Percentiles rank a stretch among this genome's conserved stretches.
These are phyloP conservation scores for Ceratobasidium sp. DNA, from an alignment of 1,284 basidiomycete genomes.

Conservation along the genomic window DNA sequence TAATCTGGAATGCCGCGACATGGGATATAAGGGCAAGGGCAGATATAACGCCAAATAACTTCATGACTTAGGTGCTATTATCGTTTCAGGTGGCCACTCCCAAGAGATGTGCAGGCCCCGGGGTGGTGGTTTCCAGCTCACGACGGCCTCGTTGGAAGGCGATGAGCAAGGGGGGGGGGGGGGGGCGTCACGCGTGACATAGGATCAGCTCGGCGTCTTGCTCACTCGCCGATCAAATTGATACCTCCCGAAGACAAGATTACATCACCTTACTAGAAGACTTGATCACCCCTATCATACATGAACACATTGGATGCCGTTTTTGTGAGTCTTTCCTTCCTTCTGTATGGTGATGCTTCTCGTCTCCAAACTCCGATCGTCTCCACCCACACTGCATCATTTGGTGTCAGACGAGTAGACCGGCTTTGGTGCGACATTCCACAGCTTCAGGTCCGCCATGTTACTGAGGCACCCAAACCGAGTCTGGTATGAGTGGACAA, in stretches of 20 bases:
- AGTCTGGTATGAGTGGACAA: not conserved
- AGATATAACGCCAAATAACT: constrained; percentile 19
- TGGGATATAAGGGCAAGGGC: constrained; percentile 15
- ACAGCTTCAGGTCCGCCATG: not conserved
- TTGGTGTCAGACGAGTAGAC: too few species aligned
- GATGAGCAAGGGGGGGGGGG: constrained; percentile 2
- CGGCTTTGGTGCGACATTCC: too few species aligned
- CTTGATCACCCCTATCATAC: too few species aligned
- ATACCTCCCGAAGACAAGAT: too few species aligned
- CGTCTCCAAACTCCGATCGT: too few species aligned
- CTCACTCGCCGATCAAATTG: too few species aligned
- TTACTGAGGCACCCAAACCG: not conserved
- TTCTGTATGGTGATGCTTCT: too few species aligned
- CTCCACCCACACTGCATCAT: too few species aligned
- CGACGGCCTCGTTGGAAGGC: constrained; percentile 25
- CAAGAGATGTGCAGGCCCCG: not conserved
- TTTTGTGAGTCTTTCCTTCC: too few species aligned
- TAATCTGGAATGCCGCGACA: constrained; percentile 36
- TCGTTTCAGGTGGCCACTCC: not conserved
- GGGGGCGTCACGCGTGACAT: constrained; percentile 12
- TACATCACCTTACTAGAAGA: too few species aligned
- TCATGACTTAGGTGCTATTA: constrained; percentile 3
- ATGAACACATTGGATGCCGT: too few species aligned
- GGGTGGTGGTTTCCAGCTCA: constrained; percentile 6
- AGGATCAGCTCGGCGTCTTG: not conserved